phyloP scores from a whole-genome alignment of 2,329 filamentous ascomycete species.

The Harringtonia aguacate region DNA sequence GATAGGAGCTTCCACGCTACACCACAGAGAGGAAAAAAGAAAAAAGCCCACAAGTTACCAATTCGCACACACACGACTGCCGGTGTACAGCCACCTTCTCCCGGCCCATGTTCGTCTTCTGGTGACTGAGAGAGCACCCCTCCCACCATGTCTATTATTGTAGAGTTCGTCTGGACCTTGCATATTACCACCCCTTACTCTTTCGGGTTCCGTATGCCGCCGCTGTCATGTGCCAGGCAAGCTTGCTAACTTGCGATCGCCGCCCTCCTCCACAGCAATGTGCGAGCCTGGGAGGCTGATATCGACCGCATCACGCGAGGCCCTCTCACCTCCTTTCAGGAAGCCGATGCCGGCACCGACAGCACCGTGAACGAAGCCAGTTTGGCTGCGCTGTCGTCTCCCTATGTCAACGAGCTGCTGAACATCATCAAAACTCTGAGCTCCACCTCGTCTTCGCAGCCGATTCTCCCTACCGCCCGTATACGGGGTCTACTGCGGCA shows the following conservation, averaged over 20 bases:
- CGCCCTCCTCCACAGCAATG: conserved; percentile 8
- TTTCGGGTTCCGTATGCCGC: background rate
- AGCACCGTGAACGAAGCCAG: background rate
- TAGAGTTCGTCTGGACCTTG: conserved; percentile 28
- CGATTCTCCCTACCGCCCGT: conserved; percentile 47
- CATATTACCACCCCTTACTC: background rate
- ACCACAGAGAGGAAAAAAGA: background rate
- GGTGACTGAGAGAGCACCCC: background rate
- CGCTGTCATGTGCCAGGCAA: background rate
- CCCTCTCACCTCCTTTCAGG: conserved; percentile 24
- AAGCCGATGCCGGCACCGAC: conserved; percentile 3
- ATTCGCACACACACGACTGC: background rate
- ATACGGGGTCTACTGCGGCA: conserved; percentile 54
- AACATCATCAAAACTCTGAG: conserved; percentile 61
- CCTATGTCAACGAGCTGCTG: conserved; percentile 52
- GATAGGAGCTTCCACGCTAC: background rate
- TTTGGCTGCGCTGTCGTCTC: conserved; percentile 35
- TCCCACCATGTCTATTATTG: conserved; percentile 32
- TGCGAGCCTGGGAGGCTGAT: conserved; percentile 29
- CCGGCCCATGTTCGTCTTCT: background rate
- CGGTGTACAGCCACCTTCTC: background rate
- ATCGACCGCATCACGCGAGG: conserved; percentile 50
- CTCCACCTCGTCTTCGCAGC: conserved; percentile 52
- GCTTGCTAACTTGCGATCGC: background rate
- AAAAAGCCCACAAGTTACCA: background rate